phyloP scores from a whole-genome alignment of 2,329 filamentous ascomycete genomes.

The Lecanicillium sp. region DNA sequence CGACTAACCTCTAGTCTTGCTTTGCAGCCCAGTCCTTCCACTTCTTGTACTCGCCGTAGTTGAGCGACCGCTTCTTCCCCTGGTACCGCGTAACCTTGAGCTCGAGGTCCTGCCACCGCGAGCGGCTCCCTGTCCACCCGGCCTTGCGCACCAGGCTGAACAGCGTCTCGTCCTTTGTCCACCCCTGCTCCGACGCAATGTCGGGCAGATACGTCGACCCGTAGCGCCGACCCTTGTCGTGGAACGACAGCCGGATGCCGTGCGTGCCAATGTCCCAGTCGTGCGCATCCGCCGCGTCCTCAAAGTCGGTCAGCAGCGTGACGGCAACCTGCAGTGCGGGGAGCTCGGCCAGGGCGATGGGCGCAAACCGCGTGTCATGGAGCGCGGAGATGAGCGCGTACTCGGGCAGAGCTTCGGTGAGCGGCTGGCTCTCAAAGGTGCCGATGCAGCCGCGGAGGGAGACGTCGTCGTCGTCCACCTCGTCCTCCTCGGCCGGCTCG shows the following conservation, averaged over 20 bases:
- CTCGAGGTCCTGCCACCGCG: conserved; percentile 73
- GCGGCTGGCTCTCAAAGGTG: conserved; percentile 75
- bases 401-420: conserved; percentile 65
- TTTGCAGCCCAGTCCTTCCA: conserved; percentile 68
- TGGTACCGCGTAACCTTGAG: conserved; percentile 80
- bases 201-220: conserved; percentile 90
- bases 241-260: conserved; percentile 81
- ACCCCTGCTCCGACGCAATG: conserved; percentile 86
- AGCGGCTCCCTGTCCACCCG: conserved; percentile 78
- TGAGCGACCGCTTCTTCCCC: conserved; percentile 68
- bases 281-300: conserved; percentile 63
- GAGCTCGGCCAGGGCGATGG: conserved; percentile 49
- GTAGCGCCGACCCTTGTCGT: conserved; percentile 64
- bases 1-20: conserved; percentile 15
- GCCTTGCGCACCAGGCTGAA: conserved; percentile 90
- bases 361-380: conserved; percentile 56
- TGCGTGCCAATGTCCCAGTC: conserved; percentile 87
- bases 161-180: conserved; percentile 88
- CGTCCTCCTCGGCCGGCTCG: conserved; percentile 38
- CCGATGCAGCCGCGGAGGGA: conserved; percentile 90
- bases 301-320: conserved; percentile 81
- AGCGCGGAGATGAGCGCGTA: conserved; percentile 78
- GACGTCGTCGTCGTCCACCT: conserved; percentile 43
- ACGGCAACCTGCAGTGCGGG: conserved; percentile 58
- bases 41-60: conserved; percentile 67